phyloP scores from a whole-genome alignment of 1,284 basidiomycete species.

The Quambalaria eucalypti region DNA sequence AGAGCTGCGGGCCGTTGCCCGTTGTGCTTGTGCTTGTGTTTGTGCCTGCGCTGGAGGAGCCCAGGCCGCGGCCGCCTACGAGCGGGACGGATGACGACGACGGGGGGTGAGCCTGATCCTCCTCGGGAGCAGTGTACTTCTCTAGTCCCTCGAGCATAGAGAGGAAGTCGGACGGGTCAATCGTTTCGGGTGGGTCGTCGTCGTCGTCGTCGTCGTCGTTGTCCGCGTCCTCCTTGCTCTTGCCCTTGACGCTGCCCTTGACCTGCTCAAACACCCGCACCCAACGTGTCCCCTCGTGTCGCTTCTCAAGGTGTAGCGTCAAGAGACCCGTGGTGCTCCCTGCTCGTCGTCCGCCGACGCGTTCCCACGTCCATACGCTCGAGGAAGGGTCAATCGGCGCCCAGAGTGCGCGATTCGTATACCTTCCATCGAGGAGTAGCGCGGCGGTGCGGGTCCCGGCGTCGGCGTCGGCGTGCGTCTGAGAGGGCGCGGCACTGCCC shows the following conservation, averaged over 20 bases:
- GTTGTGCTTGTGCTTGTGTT: no score
- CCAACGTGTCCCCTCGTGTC: constrained; percentile 62
- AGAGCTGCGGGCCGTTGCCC: background rate
- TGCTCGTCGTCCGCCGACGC: constrained; percentile 6
- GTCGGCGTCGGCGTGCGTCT: constrained; percentile 10
- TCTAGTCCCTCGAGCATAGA: constrained; percentile 69
- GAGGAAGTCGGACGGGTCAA: constrained; percentile 72
- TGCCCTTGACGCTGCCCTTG: constrained; percentile 38
- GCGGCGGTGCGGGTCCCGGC: constrained; percentile 11
- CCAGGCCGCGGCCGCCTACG: no score
- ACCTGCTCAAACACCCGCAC: constrained; percentile 61
- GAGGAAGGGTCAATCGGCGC: constrained; percentile 23
- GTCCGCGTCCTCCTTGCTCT: background rate
- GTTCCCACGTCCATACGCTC: constrained; percentile 33
- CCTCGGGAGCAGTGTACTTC: constrained; percentile 60
- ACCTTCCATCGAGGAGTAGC: constrained; percentile 17
- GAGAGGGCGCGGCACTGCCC: no score
- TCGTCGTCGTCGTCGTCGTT: constrained; percentile 35
- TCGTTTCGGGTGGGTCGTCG: constrained; percentile 73
- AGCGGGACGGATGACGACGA: no score
- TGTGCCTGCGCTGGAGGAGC: no score
- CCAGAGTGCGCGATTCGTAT: constrained; percentile 27
- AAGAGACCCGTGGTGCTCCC: constrained; percentile 9
- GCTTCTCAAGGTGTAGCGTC: constrained; percentile 36
- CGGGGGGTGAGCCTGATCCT: constrained; percentile 50